Base-by-base conservation (phyloP, 2,329 filamentous ascomycete species). In the Hypoxylon sp. region DNA sequence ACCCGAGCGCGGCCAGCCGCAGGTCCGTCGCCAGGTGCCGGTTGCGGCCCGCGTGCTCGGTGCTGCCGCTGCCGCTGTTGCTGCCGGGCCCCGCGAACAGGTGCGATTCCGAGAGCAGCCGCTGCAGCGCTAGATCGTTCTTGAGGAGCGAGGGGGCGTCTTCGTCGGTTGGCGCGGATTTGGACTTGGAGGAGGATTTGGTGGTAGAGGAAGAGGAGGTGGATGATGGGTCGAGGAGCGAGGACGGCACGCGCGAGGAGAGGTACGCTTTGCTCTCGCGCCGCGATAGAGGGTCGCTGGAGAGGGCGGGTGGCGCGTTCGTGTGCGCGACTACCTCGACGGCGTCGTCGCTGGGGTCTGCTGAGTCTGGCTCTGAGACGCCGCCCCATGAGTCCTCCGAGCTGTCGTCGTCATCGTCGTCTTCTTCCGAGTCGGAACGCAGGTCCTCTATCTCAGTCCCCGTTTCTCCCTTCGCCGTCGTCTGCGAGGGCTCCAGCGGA, bases 111-210 rank as follows among this genome's bases (percentile, higher is more conserved):
- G 88, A 84, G 55, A 99, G 86, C 35, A 99, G 86, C 42, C 92
- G 88, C 74, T 97, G 94, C 11, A 99, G 86, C 33, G 91, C 93
- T 50, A 97, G 86, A 74, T 98, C 95, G 74, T 97, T 93, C 73
- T 93, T 92, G 15, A 98, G 82, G 60, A 96, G 89, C 9, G 83
- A 83, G 62, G 81, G 81, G 48, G 83, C 82, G 70, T 88, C 84
- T 69, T 89, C 85, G 57, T 81, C 75, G 63, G 72, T 75, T n/a
- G n/a, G n/a, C 29, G 67, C 67, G 52, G 68, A 73, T 55, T 64
- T 69, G 21, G 24, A 59, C 29, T 56, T 67, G 13, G 70, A 2
- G n/a, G n/a, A 6, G 38, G 21, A 11, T 63, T 21, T 8, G 68
- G 53, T 23, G 37, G 72, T 43, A 58, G 70, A 18, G 62, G 63